These are phyloP conservation scores for Debaryomyces hansenii DNA, from an alignment of 805 yeast species.

Conservation along the genomic window DNA sequence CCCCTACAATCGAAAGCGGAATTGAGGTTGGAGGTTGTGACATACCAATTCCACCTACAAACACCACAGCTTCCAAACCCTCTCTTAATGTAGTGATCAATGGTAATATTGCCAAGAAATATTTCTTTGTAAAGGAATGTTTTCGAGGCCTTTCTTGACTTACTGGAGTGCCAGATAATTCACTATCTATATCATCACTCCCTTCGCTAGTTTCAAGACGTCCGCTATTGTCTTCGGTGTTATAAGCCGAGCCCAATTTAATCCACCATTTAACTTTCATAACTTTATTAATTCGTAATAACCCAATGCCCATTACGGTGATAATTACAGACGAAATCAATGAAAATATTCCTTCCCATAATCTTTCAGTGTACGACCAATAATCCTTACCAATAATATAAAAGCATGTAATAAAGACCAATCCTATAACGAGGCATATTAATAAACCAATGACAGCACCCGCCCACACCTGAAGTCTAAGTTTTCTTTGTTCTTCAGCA, in stretches of 20 bases:
- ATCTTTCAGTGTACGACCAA: conserved; percentile 84
- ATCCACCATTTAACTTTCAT: conserved; percentile 77
- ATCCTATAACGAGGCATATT: conserved; percentile 72
- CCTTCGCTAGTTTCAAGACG: conserved; percentile 1
- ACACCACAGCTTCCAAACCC: conserved; percentile 89
- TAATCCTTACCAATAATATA: conserved; percentile 78
- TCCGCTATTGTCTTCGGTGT: conserved; percentile 11
- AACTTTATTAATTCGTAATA: conserved; percentile 71
- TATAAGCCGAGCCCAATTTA: conserved; percentile 43
- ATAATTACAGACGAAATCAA: conserved; percentile 76
- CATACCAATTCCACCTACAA: conserved; percentile 80
- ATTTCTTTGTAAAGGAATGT: conserved; percentile 47
- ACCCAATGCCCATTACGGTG: conserved; percentile 83
- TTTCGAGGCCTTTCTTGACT: conserved; percentile 5
- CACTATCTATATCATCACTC: conserved; percentile 4
- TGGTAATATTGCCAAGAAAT: conserved; percentile 76
- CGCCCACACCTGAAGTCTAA: conserved; percentile 73
- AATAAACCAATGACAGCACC: conserved; percentile 76
- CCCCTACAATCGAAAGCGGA: conserved; percentile 57
- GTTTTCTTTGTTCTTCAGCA: conserved; percentile 9
- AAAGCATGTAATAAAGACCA: conserved; percentile 65
- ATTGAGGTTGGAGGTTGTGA: conserved; percentile 62
- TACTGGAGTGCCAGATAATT: conserved; percentile 7
- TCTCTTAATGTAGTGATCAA: conserved; percentile 85
- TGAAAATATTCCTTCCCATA: conserved; percentile 87